Conservation (phyloP, 208 protist species). For the Acanthamoeba royreba region DNA sequence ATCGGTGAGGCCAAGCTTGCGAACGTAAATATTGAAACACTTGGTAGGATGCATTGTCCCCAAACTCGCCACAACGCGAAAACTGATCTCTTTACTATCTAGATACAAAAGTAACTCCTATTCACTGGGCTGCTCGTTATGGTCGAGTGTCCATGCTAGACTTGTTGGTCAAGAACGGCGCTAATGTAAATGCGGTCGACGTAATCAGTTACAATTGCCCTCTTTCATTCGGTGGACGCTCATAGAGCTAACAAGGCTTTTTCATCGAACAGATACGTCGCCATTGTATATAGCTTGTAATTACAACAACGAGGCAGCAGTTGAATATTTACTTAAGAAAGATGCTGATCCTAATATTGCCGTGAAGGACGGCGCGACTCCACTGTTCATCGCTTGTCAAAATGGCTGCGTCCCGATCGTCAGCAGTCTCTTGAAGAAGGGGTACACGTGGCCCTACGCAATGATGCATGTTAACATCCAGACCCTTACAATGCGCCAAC, state of each 20-base stretch:
- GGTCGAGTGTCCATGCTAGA: neutral
- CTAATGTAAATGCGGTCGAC: neutral
- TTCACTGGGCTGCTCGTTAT: neutral
- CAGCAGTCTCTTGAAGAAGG: neutral
- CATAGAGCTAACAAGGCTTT: too few species aligned
- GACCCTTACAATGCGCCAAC: too few species aligned
- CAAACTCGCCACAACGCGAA: too few species aligned
- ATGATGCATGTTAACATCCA: too few species aligned
- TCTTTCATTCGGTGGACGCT: too few species aligned
- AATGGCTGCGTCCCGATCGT: neutral
- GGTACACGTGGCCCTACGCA: too few species aligned
- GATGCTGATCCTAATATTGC: neutral
- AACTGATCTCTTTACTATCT: neutral
- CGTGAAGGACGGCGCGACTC: neutral
- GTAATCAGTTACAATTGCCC: too few species aligned
- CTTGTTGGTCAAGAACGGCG: neutral
- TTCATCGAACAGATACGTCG: neutral
- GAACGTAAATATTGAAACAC: neutral
- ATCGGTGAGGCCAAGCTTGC: neutral
- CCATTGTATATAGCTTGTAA: constrained; percentile 4
- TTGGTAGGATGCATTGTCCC: too few species aligned
- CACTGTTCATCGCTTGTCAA: neutral
- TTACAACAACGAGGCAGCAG: neutral
- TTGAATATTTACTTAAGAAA: neutral
- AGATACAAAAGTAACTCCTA: neutral